Conservation (phyloP, 1,284 basidiomycete genomes). For the Trichosporon faecale region DNA sequence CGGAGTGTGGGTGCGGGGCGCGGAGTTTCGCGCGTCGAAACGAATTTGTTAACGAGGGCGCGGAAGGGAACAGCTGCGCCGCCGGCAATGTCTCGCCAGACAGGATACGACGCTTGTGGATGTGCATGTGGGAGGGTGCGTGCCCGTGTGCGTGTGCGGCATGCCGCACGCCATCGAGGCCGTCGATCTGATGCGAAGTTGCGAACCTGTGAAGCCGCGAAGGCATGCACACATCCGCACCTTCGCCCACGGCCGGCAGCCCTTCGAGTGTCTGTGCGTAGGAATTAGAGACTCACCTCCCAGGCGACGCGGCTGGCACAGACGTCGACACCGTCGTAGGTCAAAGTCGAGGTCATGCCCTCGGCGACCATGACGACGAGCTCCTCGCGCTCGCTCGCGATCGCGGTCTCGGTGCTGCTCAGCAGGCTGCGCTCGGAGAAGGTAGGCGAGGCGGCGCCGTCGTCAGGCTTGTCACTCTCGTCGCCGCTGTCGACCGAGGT, state of each 20-base stretch:
- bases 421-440: not conserved
- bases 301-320: constrained; percentile 48
- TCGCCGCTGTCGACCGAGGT: constrained; percentile 5
- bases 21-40: not conserved
- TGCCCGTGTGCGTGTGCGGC: not conserved
- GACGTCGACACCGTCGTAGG: constrained; percentile 51
- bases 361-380: constrained; percentile 46
- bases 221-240: not conserved
- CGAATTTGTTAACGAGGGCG: not conserved
- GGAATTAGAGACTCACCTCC: constrained; percentile 32
- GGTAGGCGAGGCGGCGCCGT: not conserved
- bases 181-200: not conserved
- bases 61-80: not conserved
- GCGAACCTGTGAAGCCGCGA: not conserved
- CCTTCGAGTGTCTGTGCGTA: not conserved
- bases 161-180: not conserved
- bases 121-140: not conserved
- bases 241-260: not conserved
- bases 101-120: not conserved
- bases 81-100: not conserved
- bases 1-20: not conserved
- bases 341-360: constrained; percentile 44
- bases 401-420: not conserved
- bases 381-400: constrained; percentile 21
- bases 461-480: constrained; percentile 1